Conservation (phyloP, 2,329 filamentous ascomycete genomes). For the Sporothrix euskadiensis region DNA sequence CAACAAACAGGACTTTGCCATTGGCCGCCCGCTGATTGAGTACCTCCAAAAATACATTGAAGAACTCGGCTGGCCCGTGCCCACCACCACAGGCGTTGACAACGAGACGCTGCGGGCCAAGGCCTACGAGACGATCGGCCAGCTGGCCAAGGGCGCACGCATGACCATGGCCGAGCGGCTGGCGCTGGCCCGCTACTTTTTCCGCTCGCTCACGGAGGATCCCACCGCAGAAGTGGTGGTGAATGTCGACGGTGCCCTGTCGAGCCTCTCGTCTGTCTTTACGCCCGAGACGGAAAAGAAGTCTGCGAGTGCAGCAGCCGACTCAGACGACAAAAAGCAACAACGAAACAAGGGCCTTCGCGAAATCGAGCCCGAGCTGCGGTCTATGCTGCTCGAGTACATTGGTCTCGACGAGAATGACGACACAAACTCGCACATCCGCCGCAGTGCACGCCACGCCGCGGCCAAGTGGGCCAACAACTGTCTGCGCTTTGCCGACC, state of each 20-base stretch:
- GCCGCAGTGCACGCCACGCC: constrained; percentile 77
- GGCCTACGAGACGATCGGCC: constrained; percentile 88
- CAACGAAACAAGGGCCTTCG: background rate
- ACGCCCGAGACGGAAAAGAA: constrained; percentile 29
- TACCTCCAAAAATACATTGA: constrained; percentile 73
- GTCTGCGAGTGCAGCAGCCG: background rate
- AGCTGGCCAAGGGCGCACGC: constrained; percentile 67
- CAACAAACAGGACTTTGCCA: constrained; percentile 52
- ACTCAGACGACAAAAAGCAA: background rate
- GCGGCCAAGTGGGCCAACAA: constrained; percentile 87
- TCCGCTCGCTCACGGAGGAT: constrained; percentile 79
- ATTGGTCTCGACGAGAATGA: constrained; percentile 53
- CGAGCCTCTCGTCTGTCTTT: constrained; percentile 63
- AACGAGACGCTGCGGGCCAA: constrained; percentile 70
- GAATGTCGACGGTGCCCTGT: constrained; percentile 86
- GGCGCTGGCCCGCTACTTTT: constrained; percentile 70
- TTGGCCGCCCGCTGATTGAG: constrained; percentile 57
- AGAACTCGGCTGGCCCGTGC: constrained; percentile 78
- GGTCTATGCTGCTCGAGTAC: constrained; percentile 64
- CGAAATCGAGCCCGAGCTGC: constrained; percentile 42
- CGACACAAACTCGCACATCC: constrained; percentile 45
- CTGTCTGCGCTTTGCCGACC: constrained; percentile 76
- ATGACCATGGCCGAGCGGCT: constrained; percentile 54
- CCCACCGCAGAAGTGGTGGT: constrained; percentile 73
- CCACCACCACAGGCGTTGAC: constrained; percentile 53